Base-by-base conservation (phyloP, 1,284 basidiomycete species). In the Naganishia sp. region DNA sequence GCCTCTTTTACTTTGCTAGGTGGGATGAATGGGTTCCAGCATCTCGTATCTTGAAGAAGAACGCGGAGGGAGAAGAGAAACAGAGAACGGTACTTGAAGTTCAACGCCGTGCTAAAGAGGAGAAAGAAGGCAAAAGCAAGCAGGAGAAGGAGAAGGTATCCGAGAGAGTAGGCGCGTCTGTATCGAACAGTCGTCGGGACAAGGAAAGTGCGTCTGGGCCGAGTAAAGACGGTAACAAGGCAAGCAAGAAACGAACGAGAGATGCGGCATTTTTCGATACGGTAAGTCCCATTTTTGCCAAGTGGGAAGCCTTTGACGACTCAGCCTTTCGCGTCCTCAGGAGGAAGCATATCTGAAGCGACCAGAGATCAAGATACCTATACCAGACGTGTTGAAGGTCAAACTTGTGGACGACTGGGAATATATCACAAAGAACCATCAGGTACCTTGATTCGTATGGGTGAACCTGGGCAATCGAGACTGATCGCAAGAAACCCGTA, bases 21-120 rank as follows among this genome's bases (percentile, higher is more conserved):
- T 98, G 95, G 95, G 95, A 98, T 81, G 95, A 99, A 83, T 98
- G 93, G 93, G 95, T 98, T 0, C 90, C 92, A 0, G 85, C 87
- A 50, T 79, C 80, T 21, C 88, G 96, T 5, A 82, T 98, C 54
- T 83, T 98, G 65, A 98, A 98, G 79, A 84, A 85, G 73, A 93
- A 90, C 75, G 92, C 96, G 69, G 83, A 85, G 51, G 95, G 94
- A 71, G 82, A 95, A 47, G 84, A 85, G n/a, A 83, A 88, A 70
- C 92, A 97, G 76, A 77, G 76, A 11, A 60, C 51, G n/a, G 54
- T 54, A 18, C 18, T 18, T 21, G 57, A 49, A 9, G 64, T 51
- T 10, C 55, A 60, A 25, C 41, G 28, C 9, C 47, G 45, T 25
- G 63, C 53, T 21, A 63, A 90, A 88, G 78, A 79, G 74, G 50